Percentiles rank a stretch among this genome's conserved stretches.
phyloP scores from a whole-genome alignment of 768 basidiomycete genomes.

The Hericium rajendrae region DNA sequence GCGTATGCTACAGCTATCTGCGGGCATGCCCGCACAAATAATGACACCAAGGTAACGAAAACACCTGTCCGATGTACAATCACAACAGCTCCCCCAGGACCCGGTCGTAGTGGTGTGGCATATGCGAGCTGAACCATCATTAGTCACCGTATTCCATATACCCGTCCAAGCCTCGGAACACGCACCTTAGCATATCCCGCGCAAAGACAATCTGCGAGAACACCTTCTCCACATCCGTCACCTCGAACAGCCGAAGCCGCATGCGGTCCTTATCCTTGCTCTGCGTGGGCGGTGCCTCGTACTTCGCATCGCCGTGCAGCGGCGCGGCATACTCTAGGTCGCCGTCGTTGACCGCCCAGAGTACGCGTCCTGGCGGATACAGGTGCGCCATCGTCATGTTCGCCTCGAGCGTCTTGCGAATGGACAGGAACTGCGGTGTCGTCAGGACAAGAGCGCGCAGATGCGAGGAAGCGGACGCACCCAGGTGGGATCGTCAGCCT shows the following conservation, averaged over 20 bases:
- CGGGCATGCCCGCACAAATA: too few species aligned
- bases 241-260: slow-evolving; percentile 67
- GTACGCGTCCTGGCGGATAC: slow-evolving; percentile 68
- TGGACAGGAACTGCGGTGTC: slow-evolving; percentile 55
- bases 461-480: neutral
- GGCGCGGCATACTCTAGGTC: slow-evolving; percentile 53
- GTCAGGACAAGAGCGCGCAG: neutral
- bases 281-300: slow-evolving; percentile 1
- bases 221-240: slow-evolving; percentile 64
- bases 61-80: neutral
- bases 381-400: slow-evolving; percentile 68
- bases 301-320: slow-evolving; percentile 16
- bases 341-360: slow-evolving; percentile 71
- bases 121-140: slow-evolving; percentile 44
- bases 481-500: slow-evolving; percentile 34
- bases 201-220: slow-evolving; percentile 79
- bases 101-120: slow-evolving; percentile 75
- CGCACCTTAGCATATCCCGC: slow-evolving; percentile 71
- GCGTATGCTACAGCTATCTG: neutral
- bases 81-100: slow-evolving; percentile 52
- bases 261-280: slow-evolving; percentile 25
- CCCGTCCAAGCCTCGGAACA: slow-evolving; percentile 3
- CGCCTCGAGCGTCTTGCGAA: slow-evolving; percentile 77
- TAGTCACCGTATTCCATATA: neutral
- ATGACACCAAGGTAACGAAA: neutral